A percentile compares a stretch with the other conserved stretches of the same genome.
Conservation (phyloP, 495 filamentous ascomycete species). For the Penicillium robsamsonii region DNA sequence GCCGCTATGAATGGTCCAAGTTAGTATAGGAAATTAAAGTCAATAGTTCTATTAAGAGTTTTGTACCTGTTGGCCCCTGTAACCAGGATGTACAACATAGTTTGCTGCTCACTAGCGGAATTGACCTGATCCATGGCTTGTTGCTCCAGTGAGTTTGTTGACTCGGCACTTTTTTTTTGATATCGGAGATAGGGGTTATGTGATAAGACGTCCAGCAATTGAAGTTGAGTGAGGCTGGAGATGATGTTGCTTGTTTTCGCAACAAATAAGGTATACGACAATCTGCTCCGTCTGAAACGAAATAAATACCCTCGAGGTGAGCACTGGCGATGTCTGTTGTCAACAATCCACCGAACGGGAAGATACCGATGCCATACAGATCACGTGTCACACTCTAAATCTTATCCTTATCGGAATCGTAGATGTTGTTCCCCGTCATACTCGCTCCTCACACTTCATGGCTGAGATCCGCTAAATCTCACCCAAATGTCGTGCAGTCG, state of each 20-base stretch:
- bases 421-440: constrained; percentile 1
- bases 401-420: constrained; percentile 9
- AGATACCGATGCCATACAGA: not conserved
- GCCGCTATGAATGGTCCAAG: constrained; percentile 55
- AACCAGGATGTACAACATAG: constrained; percentile 40
- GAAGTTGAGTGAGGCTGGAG: not conserved
- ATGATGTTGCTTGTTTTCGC: not conserved
- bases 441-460: constrained; percentile 4
- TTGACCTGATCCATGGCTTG: constrained; percentile 18
- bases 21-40: not conserved
- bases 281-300: not conserved
- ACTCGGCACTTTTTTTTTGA: constrained; percentile 5
- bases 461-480: constrained; percentile 4
- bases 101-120: constrained; percentile 11
- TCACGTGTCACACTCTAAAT: constrained; percentile 5
- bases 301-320: not conserved
- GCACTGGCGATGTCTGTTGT: not conserved
- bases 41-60: not conserved
- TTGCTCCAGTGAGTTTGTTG: constrained; percentile 7
- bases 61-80: constrained; percentile 53
- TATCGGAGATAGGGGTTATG: constrained; percentile 15
- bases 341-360: not conserved
- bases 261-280: not conserved
- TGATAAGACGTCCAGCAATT: not conserved
- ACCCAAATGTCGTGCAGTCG: constrained; percentile 13